phyloP scores from a whole-genome alignment of 2,329 filamentous ascomycete species.

The Emergomyces orientalis region DNA sequence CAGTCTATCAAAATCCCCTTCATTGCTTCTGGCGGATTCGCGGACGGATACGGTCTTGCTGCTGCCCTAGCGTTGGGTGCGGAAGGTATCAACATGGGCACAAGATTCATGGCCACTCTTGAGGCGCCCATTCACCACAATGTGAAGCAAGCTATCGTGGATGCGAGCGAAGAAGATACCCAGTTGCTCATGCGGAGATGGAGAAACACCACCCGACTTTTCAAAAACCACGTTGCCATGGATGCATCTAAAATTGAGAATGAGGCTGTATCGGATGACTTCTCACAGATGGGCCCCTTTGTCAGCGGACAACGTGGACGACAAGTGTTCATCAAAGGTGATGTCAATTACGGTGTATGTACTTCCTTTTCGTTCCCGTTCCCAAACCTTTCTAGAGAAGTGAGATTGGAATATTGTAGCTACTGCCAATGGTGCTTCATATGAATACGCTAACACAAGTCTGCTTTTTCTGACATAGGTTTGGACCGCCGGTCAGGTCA shows the following conservation, averaged over 20 bases:
- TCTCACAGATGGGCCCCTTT: constrained; percentile 74
- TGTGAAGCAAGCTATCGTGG: constrained; percentile 88
- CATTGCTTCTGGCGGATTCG: constrained; percentile 92
- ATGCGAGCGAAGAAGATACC: constrained; percentile 82
- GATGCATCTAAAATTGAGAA: constrained; percentile 74
- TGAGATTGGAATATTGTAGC: neutral
- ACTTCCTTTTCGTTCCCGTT: neutral
- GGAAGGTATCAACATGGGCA: constrained; percentile 97
- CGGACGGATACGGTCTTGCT: constrained; percentile 85
- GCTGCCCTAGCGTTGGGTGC: constrained; percentile 84
- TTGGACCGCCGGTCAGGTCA: constrained; percentile 95
- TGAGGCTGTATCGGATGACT: constrained; percentile 75
- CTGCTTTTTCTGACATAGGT: constrained; percentile 47
- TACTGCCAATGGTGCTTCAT: neutral
- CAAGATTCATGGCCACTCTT: constrained; percentile 90
- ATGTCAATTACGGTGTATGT: constrained; percentile 79
- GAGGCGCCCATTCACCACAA: constrained; percentile 88
- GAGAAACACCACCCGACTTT: constrained; percentile 85
- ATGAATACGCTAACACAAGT: neutral
- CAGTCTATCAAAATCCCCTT: constrained; percentile 79
- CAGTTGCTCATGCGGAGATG: constrained; percentile 78
- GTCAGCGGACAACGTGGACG: constrained; percentile 86
- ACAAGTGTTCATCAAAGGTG: constrained; percentile 86
- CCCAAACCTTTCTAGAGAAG: neutral
- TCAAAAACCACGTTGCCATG: constrained; percentile 77